A percentile compares a stretch with the other conserved stretches of the same genome.
Evolutionary conservation across 148 eudicot species (phyloP).

Genomic region (Persicaria maculosa): DNA sequence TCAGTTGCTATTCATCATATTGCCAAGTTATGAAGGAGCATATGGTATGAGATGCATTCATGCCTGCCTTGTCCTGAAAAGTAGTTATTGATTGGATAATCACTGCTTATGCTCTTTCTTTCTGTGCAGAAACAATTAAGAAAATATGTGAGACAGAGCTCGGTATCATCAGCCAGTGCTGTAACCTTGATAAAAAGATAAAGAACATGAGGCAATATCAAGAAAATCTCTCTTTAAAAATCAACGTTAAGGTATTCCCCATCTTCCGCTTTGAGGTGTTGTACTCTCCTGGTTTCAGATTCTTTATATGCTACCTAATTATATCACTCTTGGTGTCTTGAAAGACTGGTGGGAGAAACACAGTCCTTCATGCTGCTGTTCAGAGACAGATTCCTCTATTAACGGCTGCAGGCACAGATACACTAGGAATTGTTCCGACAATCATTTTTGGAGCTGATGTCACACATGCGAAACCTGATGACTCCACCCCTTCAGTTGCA

Average conservation of each 20-base stretch:
- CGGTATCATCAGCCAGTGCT: slow-evolving; percentile 83
- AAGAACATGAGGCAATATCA: slow-evolving; percentile 48
- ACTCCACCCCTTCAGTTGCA: slow-evolving; percentile 75
- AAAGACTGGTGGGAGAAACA: slow-evolving; percentile 78
- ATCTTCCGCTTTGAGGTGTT: background rate
- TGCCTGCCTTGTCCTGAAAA: background rate
- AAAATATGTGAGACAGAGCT: slow-evolving; percentile 75
- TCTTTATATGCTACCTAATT: background rate
- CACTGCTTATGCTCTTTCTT: background rate
- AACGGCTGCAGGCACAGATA: slow-evolving; percentile 20
- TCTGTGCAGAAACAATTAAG: slow-evolving; percentile 53
- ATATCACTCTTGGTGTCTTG: background rate
- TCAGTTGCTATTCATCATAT: slow-evolving; percentile 4
- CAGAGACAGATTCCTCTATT: slow-evolving; percentile 29
- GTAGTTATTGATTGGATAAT: background rate
- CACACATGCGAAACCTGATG: slow-evolving; percentile 84
- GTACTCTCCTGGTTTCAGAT: background rate
- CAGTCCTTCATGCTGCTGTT: slow-evolving; percentile 31
- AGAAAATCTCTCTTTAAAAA: slow-evolving; percentile 69
- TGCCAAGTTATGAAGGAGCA: slow-evolving; percentile 1
- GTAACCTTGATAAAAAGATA: slow-evolving; percentile 39
- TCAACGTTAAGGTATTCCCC: slow-evolving; percentile 71
- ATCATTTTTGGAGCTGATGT: slow-evolving; percentile 95
- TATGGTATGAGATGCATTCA: background rate
- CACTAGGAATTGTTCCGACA: slow-evolving; percentile 23